Percentiles rank a stretch among this genome's conserved stretches.
Evolutionary conservation across 352 stramenopile genomes (phyloP).

Genomic region (Peronospora tabacina): DNA sequence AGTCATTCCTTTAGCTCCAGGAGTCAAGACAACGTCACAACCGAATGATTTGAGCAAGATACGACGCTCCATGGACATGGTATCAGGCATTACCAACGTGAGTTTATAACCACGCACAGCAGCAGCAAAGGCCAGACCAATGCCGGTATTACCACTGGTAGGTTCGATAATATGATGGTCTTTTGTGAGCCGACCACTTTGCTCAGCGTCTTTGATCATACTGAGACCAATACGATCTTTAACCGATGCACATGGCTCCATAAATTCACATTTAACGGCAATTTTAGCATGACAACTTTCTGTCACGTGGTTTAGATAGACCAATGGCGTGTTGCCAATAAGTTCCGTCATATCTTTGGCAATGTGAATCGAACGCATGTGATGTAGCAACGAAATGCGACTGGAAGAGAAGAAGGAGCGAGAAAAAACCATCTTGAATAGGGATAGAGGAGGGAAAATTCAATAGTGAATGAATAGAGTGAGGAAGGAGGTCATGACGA

Average conservation of each 20-base stretch:
- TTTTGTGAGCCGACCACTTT: conserved; percentile 56
- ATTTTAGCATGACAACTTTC: conserved; percentile 77
- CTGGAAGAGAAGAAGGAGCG: conserved; percentile 17
- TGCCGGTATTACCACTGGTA: conserved; percentile 93
- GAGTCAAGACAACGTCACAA: conserved; percentile 88
- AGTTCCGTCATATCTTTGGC: conserved; percentile 91
- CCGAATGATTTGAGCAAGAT: conserved; percentile 92
- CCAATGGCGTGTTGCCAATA: conserved; percentile 92
- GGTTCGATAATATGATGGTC: conserved; percentile 89
- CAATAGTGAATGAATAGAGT: not conserved
- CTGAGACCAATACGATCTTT: conserved; percentile 84
- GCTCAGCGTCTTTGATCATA: conserved; percentile 79
- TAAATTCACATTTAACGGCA: conserved; percentile 87
- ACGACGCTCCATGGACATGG: conserved; percentile 93
- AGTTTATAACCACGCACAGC: conserved; percentile 88
- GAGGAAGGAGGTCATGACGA: not conserved
- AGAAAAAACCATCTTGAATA: conserved; percentile 17
- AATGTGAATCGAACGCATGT: conserved; percentile 55
- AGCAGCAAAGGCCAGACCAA: conserved; percentile 89
- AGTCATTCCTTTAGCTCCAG: conserved; percentile 76
- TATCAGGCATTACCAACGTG: conserved; percentile 93
- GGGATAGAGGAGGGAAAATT: not conserved
- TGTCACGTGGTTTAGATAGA: conserved; percentile 86
- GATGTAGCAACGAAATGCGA: conserved; percentile 21
- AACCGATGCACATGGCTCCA: conserved; percentile 81